Conservation (phyloP, 768 basidiomycete genomes). For the Chiua virens region DNA sequence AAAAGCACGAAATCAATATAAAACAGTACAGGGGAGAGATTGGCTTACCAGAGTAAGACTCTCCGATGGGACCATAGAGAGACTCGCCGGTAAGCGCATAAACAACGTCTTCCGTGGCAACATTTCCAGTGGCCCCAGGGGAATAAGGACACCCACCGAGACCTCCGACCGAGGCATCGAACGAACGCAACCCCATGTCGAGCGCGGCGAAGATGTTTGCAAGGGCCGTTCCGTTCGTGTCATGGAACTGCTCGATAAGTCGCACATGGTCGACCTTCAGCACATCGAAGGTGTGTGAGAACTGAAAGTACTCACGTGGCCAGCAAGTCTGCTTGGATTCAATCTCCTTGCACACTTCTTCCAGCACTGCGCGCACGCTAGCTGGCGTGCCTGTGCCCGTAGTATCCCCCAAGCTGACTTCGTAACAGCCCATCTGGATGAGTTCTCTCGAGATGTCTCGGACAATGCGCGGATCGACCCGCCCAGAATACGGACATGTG, state of each 20-base stretch:
- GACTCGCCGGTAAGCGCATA: constrained; percentile 72
- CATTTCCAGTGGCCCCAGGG: constrained; percentile 93
- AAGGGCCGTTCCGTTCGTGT: constrained; percentile 83
- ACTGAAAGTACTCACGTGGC: constrained; percentile 33
- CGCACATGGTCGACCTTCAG: background rate
- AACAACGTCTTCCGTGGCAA: constrained; percentile 89
- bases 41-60: constrained; percentile 20
- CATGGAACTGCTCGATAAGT: constrained; percentile 66
- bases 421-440: constrained; percentile 90
- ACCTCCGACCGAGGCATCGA: constrained; percentile 85
- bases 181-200: constrained; percentile 70
- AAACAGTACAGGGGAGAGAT: background rate
- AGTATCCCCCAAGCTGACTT: constrained; percentile 91
- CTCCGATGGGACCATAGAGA: constrained; percentile 51
- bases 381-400: constrained; percentile 82
- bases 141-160: constrained; percentile 96
- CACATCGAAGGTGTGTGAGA: too few relatives aligned
- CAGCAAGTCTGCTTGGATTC: constrained; percentile 72
- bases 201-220: constrained; percentile 75
- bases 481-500: constrained; percentile 85
- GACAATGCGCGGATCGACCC: constrained; percentile 62
- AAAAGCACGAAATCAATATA: background rate
- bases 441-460: constrained; percentile 70
- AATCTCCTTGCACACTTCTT: constrained; percentile 62
- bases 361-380: constrained; percentile 65